Base-by-base conservation (phyloP, 163 green algal species). In the Chlamydomonas reinhardtii region DNA sequence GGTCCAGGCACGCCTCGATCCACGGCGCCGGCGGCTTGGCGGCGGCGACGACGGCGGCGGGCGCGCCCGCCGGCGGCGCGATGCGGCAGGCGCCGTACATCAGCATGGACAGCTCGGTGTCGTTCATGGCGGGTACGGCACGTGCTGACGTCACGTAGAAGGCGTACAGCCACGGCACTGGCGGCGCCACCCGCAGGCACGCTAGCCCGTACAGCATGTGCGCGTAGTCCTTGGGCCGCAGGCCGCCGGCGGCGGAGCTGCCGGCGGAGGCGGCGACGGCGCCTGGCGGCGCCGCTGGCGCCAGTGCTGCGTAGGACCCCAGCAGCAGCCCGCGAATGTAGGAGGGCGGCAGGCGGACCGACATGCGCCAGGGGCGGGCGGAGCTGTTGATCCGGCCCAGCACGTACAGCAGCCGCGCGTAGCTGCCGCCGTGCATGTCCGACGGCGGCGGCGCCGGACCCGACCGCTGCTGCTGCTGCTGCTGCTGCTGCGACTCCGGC, bases 41-140 rank as follows among this genome's bases (percentile, higher is more conserved):
- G 16, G 31, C 48, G 5, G 48, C 48, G 12, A 14, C 48, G 17
- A 14, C 48, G 48, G 48, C 48, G 12, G 48, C 48, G 48, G 48
- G 48, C 48, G 48, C 48, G 48, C 48, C 48, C 11, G 48, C 11
- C 48, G 48, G 48, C 48, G 48, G 17, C 14, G 20, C 17, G 29
- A 81, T n/a, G 39, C 82, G 82, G 72, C 61, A 74, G 14, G 72
- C 82, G 39, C 72, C 82, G 72, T 87, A 82, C 61, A 87, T 34
- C 11, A 81, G 8, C 72, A 82, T 82, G n/a, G 72, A 82, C 15
- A 87, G 61, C 61, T 87, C 59, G 5, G 35, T 56, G 61, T 75
- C 56, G 8, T 62, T 43, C 82, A 82, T 88, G 39, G 32, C 8
- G 14, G 64, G 17, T 48, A 88, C 73, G 6, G 12, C 25, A 8